Base-by-base conservation (phyloP, 2,329 filamentous ascomycete genomes). In the Phialemoniopsis sp. region DNA sequence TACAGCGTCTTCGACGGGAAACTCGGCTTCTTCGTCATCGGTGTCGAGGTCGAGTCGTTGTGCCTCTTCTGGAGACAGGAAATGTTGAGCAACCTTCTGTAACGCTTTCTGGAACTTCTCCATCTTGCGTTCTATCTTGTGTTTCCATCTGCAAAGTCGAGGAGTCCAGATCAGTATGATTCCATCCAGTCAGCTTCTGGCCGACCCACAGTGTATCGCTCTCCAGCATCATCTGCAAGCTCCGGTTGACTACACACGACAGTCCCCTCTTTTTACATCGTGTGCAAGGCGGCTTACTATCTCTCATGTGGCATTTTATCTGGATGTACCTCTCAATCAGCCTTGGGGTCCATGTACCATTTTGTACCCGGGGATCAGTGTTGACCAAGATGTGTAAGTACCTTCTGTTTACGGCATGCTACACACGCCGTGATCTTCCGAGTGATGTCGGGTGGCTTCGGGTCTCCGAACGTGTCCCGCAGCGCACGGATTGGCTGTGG, bases 391-490 rank as follows among this genome's bases (percentile, higher is more conserved):
- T 9, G n/a, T n/a, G 14, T 29, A 14, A 9, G 21, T 28, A 51
- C 52, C 48, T 64, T 63, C 47, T 61, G 59, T 44, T 63, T 64
- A 5, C 61, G 54, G 46, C 62, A 64, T 17, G 61, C 59, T 8
- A 64, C 60, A 42, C 62, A 66, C 4, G 62, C 62, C 3, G 55
- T 57, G 26, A 56, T 54, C 34, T 57, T 57, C 14, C 55, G 52
- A 32, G 41, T 62, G 32, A 62, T 63, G 15, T 61, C 57, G 7
- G 58, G 58, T 12, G 54, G 53, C 34, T 57, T 60, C 9, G 52
- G 48, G 39, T 62, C 58, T 8, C 58, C 59, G 36, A 61, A 62
- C 5, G 57, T 52, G 30, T 61, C 57, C 8, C 59, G 52, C 26
- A 62, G 37, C 9, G 56, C 56, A 4, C 36, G 26, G 9, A 44